A percentile compares a stretch with the other conserved stretches of the same genome.
Evolutionary conservation across 2,329 filamentous ascomycete genomes (phyloP).

Genomic region (Mycogone perniciosa): DNA sequence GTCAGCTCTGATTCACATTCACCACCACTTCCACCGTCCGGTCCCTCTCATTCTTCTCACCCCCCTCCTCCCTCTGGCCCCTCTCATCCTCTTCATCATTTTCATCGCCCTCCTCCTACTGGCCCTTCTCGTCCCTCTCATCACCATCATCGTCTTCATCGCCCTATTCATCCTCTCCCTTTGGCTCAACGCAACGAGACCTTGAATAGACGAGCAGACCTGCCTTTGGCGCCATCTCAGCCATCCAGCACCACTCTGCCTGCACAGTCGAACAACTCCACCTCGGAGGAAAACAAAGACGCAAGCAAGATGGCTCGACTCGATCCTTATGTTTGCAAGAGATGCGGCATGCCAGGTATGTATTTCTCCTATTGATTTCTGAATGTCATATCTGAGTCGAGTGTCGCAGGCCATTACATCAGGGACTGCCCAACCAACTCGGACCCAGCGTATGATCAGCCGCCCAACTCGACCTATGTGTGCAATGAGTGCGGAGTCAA

Average conservation of each 20-base stretch:
- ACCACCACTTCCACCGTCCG: too few species aligned
- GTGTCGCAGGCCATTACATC: constrained; percentile 15
- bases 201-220: neutral
- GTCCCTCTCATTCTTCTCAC: too few species aligned
- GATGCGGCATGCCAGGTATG: constrained; percentile 11
- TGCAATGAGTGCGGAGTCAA: constrained; percentile 15
- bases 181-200: neutral
- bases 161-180: too few species aligned
- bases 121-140: neutral
- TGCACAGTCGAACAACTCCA: neutral
- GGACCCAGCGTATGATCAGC: neutral
- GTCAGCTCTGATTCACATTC: too few species aligned
- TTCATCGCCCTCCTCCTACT: neutral
- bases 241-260: neutral
- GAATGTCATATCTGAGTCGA: neutral
- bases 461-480: constrained; percentile 11
- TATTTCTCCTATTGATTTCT: neutral
- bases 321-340: constrained; percentile 10
- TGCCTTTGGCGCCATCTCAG: neutral
- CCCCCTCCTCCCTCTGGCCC: too few species aligned
- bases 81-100: too few species aligned
- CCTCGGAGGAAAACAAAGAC: neutral
- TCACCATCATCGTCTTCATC: neutral
- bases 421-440: constrained; percentile 13
- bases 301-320: neutral